A percentile compares a stretch with the other conserved stretches of the same genome.
Conservation (phyloP, 371 early-diverging fungal genomes). For the Apophysomyces sp. region DNA sequence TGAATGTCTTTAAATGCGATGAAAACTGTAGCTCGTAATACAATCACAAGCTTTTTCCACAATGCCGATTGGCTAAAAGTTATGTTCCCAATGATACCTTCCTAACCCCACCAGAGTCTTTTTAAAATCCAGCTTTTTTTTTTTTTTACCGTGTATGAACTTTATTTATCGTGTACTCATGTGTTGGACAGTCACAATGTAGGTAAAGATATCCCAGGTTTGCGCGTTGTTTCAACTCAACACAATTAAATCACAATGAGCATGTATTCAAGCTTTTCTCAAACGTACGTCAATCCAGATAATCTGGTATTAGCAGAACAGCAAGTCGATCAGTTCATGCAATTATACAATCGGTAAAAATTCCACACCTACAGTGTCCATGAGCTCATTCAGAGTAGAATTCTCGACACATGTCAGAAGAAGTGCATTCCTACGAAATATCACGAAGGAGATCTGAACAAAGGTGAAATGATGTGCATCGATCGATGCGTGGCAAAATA, state of each 20-base stretch:
- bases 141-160: too few species aligned
- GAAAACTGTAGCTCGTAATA: too few species aligned
- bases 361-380: neutral
- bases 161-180: too few species aligned
- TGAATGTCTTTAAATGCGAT: too few species aligned
- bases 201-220: too few species aligned
- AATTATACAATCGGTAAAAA: conserved; percentile 69
- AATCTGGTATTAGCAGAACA: conserved; percentile 76
- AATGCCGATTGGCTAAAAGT: too few species aligned
- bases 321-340: conserved; percentile 78
- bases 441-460: conserved; percentile 86
- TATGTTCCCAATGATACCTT: too few species aligned
- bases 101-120: too few species aligned
- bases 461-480: conserved; percentile 95
- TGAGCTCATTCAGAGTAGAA: conserved; percentile 40
- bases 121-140: too few species aligned
- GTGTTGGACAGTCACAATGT: too few species aligned
- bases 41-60: too few species aligned
- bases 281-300: conserved; percentile 59
- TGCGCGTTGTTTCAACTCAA: too few species aligned
- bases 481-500: conserved; percentile 92
- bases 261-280: conserved; percentile 36
- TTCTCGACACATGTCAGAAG: conserved; percentile 79
- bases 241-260: conserved; percentile 28
- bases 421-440: conserved; percentile 90